phyloP scores from a whole-genome alignment of 2,329 filamentous ascomycete species.

The Claviceps maximensis region DNA sequence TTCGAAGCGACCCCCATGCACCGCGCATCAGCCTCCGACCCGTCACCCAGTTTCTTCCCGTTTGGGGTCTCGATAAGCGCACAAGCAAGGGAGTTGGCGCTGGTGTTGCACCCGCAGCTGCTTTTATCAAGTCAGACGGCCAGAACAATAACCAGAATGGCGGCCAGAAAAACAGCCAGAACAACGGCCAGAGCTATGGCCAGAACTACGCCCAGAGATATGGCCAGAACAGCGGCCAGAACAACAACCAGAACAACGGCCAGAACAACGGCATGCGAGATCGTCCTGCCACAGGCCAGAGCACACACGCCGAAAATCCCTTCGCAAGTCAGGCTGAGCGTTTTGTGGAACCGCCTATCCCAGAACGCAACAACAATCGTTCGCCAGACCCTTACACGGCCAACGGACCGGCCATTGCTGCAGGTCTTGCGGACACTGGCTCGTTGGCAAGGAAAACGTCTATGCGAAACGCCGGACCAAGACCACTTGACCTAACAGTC shows the following conservation, averaged over 20 bases:
- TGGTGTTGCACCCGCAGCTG: constrained; percentile 19
- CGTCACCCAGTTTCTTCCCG: constrained; percentile 69
- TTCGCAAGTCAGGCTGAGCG: constrained; percentile 52
- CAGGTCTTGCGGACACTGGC: constrained; percentile 16
- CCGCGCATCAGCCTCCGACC: constrained; percentile 79
- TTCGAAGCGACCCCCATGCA: constrained; percentile 33
- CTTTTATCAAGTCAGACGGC: constrained; percentile 1
- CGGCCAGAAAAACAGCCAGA: too few relatives aligned
- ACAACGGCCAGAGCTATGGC: constrained; percentile 12
- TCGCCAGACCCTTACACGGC: constrained; percentile 21
- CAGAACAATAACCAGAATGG: constrained; percentile 10
- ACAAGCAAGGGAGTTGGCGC: constrained; percentile 35
- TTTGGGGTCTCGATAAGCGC: constrained; percentile 36
- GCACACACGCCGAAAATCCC: constrained; percentile 50
- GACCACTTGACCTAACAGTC: constrained; percentile 41
- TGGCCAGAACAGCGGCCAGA: constrained; percentile 10
- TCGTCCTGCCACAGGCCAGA: constrained; percentile 30
- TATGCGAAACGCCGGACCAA: constrained; percentile 38
- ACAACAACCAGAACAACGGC: too few relatives aligned
- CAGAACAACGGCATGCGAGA: constrained; percentile 29
- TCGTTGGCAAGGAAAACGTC: constrained; percentile 40
- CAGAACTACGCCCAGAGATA: constrained; percentile 13
- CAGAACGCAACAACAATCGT: constrained; percentile 14
- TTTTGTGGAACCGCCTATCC: constrained; percentile 27
- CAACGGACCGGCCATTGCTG: constrained; percentile 23